A percentile compares a stretch with the other conserved stretches of the same genome.
Evolutionary conservation across 1,284 basidiomycete genomes (phyloP).

Genomic region (Cerioporus squamosus): DNA sequence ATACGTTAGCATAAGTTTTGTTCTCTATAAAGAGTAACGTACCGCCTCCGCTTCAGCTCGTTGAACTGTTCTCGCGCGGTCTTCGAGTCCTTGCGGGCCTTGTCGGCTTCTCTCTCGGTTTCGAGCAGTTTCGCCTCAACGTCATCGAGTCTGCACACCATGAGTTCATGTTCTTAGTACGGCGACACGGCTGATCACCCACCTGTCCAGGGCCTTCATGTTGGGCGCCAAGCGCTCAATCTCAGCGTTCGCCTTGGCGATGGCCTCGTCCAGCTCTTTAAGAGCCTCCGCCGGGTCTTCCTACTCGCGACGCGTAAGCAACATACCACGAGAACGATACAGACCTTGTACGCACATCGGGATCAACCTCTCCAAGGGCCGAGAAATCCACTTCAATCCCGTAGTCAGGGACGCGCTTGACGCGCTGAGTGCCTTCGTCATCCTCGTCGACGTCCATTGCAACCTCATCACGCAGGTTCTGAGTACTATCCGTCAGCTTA

Average conservation of each 20-base stretch:
- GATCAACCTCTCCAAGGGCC: conserved; percentile 82
- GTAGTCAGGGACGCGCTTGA: conserved; percentile 78
- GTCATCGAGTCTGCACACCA: conserved; percentile 75
- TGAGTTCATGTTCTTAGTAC: background rate
- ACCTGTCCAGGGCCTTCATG: conserved; percentile 93
- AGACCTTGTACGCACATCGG: conserved; percentile 52
- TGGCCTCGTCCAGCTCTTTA: conserved; percentile 78
- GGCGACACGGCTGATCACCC: conserved; percentile 20
- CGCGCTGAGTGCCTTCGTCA: conserved; percentile 75
- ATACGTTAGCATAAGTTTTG: background rate
- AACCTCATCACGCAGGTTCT: conserved; percentile 84
- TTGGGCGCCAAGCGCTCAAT: conserved; percentile 97
- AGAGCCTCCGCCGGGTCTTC: conserved; percentile 68
- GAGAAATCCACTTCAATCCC: conserved; percentile 93
- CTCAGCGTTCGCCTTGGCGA: conserved; percentile 76
- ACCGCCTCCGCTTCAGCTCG: conserved; percentile 85
- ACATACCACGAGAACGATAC: background rate
- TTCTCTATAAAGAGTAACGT: conserved; percentile 20
- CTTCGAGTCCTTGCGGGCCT: conserved; percentile 84
- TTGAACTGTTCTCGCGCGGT: conserved; percentile 90
- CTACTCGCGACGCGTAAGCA: conserved; percentile 35
- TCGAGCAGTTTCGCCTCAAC: conserved; percentile 81
- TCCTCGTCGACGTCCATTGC: conserved; percentile 91
- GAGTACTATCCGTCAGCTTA: background rate
- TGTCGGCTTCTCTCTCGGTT: conserved; percentile 78